Percentiles rank a stretch among this genome's conserved stretches.
Evolutionary conservation across 2,329 filamentous ascomycete species (phyloP).

Genomic region (Coniochaeta prunicola): DNA sequence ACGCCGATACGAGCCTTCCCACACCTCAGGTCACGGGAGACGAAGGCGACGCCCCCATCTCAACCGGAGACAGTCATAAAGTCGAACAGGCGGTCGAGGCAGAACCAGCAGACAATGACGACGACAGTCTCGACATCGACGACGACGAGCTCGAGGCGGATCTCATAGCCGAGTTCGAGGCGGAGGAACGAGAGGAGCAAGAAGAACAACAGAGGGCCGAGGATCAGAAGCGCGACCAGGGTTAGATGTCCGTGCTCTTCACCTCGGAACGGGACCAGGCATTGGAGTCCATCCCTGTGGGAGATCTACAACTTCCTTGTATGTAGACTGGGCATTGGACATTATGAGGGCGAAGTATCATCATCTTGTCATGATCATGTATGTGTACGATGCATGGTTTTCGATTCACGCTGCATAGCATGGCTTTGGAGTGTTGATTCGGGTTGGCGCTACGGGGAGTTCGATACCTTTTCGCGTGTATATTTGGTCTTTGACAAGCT

Average conservation of each 20-base stretch:
- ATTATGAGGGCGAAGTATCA: not conserved
- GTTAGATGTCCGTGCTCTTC: not conserved
- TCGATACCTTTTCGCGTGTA: not conserved
- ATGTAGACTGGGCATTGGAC: not conserved
- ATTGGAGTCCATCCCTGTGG: not conserved
- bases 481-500: not conserved
- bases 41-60: conserved; percentile 25
- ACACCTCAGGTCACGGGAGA: conserved; percentile 34
- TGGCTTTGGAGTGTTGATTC: not conserved
- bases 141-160: conserved; percentile 56
- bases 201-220: conserved; percentile 6
- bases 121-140: conserved; percentile 29
- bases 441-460: not conserved
- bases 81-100: not conserved
- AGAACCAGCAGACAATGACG: not conserved
- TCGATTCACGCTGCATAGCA: not conserved
- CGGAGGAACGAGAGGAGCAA: conserved; percentile 19
- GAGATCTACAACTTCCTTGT: not conserved
- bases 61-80: conserved; percentile 19
- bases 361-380: not conserved
- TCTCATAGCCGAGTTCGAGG: conserved; percentile 53
- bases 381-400: not conserved
- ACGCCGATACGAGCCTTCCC: conserved; percentile 28
- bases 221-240: conserved; percentile 2
- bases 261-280: not conserved